Conservation (phyloP, 257 asterid species). For the Orobanche coerulescens region DNA sequence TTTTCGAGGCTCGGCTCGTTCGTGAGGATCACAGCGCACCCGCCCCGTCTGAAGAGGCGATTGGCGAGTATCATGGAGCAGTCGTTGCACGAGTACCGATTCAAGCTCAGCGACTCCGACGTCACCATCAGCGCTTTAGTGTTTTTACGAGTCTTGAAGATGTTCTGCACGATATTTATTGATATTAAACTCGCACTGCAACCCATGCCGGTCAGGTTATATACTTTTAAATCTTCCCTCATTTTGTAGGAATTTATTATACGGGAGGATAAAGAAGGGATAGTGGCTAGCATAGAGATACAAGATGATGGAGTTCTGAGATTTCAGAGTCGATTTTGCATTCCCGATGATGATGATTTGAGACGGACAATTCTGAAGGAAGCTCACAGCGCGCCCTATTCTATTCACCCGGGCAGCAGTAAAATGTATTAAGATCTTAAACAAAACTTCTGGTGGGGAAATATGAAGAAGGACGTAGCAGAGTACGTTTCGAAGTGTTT, state of each 20-base stretch:
- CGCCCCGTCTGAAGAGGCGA: slow-evolving; percentile 70
- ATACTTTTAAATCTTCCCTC: slow-evolving; percentile 65
- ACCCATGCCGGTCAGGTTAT: slow-evolving; percentile 82
- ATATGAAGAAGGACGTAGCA: too few species aligned
- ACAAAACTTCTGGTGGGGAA: too few species aligned
- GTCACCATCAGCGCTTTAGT: slow-evolving; percentile 51
- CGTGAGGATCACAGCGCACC: slow-evolving; percentile 60
- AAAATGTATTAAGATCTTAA: too few species aligned
- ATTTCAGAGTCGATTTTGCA: too few species aligned
- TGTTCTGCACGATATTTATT: slow-evolving; percentile 40
- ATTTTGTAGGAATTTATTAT: slow-evolving; percentile 48
- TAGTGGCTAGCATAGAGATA: slow-evolving; percentile 55
- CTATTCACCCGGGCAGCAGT: too few species aligned
- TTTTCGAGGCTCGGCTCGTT: slow-evolving; percentile 32
- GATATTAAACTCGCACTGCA: slow-evolving; percentile 81
- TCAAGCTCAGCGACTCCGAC: slow-evolving; percentile 60
- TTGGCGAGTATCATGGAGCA: slow-evolving; percentile 82
- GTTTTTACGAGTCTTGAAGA: slow-evolving; percentile 36
- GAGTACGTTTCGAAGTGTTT: too few species aligned
- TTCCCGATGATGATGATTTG: too few species aligned
- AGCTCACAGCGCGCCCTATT: too few species aligned
- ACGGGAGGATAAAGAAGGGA: slow-evolving; percentile 53
- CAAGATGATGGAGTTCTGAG: too few species aligned
- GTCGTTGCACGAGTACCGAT: slow-evolving; percentile 75
- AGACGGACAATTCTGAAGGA: too few species aligned